Evolutionary conservation across 768 basidiomycete genomes (phyloP).

Genomic region (Pholiota microspora): DNA sequence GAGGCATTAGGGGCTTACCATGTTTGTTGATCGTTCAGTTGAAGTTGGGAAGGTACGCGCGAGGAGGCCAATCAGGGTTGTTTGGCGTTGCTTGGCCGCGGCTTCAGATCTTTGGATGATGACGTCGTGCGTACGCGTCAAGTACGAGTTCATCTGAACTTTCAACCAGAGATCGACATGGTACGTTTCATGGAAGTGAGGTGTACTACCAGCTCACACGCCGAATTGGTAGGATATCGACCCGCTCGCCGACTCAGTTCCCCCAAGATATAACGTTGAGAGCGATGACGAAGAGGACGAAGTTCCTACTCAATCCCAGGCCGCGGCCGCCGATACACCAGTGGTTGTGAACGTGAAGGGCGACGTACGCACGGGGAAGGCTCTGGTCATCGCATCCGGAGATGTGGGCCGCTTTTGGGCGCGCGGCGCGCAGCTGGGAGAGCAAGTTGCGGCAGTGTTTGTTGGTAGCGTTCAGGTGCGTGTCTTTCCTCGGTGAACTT

Average conservation of each 20-base stretch:
- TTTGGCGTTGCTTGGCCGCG: too few relatives aligned
- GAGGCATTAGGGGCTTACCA: conserved; percentile 26
- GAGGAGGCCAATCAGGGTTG: too few relatives aligned
- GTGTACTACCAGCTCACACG: neutral
- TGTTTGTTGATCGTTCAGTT: conserved; percentile 18
- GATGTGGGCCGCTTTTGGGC: conserved; percentile 51
- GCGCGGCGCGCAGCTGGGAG: conserved; percentile 46
- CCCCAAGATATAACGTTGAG: conserved; percentile 62
- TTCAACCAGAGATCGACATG: neutral
- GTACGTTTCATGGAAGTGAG: conserved; percentile 7
- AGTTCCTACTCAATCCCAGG: conserved; percentile 15
- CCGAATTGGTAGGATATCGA: conserved; percentile 43
- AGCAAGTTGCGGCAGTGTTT: conserved; percentile 44
- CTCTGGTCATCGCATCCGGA: conserved; percentile 46
- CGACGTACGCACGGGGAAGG: conserved; percentile 22
- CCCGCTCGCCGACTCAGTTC: conserved; percentile 52
- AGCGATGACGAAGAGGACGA: conserved; percentile 72
- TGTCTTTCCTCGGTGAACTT: too few relatives aligned
- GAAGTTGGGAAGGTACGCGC: too few relatives aligned
- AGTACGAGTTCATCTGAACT: neutral
- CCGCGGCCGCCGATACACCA: conserved; percentile 12
- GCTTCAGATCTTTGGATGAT: neutral
- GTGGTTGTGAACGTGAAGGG: conserved; percentile 38
- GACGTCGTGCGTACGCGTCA: too few relatives aligned
- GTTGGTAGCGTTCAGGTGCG: conserved; percentile 46